Evolutionary conservation across 305 asterid genomes (phyloP).

Genomic region (Fraxinus xanthoxyloides): DNA sequence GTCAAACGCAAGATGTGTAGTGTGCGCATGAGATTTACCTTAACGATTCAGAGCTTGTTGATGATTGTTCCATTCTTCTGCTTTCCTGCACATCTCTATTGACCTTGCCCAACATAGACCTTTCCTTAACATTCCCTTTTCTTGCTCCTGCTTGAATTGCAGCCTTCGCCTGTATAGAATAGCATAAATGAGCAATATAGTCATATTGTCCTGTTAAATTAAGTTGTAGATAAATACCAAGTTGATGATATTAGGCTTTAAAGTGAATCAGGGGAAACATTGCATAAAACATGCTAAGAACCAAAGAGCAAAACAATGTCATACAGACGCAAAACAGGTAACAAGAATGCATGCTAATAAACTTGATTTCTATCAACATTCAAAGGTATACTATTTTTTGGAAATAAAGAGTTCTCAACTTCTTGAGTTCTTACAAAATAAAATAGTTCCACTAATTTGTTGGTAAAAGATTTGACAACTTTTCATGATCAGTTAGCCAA

Average conservation of each 20-base stretch:
- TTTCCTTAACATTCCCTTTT: conserved; percentile 74
- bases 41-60: conserved; percentile 55
- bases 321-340: not conserved
- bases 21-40: conserved; percentile 39
- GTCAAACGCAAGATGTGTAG: conserved; percentile 4
- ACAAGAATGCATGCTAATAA: not conserved
- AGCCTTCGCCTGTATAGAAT: conserved; percentile 68
- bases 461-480: not conserved
- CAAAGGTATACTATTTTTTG: not conserved
- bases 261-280: not conserved
- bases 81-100: conserved; percentile 61
- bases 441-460: conserved; percentile 8
- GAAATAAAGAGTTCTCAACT: not conserved
- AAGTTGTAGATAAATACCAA: conserved; percentile 1
- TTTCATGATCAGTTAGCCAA: not conserved
- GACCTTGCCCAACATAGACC: conserved; percentile 53
- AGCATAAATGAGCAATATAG: conserved; percentile 27
- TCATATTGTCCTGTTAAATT: conserved; percentile 10
- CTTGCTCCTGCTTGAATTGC: conserved; percentile 76
- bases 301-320: not conserved
- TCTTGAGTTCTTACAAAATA: not conserved
- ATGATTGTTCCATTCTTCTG: conserved; percentile 47
- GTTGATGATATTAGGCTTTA: not conserved
- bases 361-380: not conserved
- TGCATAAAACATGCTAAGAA: not conserved